phyloP scores from a whole-genome alignment of 768 basidiomycete genomes.

The Leccinum truebloodii region DNA sequence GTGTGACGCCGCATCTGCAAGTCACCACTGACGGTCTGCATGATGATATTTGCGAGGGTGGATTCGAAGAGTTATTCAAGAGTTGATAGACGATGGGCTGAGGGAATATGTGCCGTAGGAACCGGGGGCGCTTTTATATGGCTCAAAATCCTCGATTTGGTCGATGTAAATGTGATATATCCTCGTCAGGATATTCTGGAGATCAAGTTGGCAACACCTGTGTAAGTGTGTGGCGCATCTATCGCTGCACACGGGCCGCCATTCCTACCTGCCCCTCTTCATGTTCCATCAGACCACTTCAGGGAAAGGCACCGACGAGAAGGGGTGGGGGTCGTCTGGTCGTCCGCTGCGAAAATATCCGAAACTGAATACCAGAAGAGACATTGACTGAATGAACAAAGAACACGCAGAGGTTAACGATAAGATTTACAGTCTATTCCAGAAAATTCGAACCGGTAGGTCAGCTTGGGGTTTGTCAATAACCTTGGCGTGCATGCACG shows the following conservation, averaged over 20 bases:
- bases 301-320: neutral
- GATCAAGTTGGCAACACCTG: neutral
- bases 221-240: neutral
- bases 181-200: neutral
- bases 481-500: too few relatives aligned
- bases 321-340: neutral
- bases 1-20: neutral
- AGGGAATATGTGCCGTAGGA: neutral
- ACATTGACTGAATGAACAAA: too few relatives aligned
- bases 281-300: neutral
- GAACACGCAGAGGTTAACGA: too few relatives aligned
- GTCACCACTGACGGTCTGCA: slow-evolving; percentile 21
- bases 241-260: neutral
- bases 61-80: slow-evolving; percentile 1
- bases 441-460: neutral
- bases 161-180: neutral
- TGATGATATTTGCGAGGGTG: slow-evolving; percentile 4
- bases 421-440: neutral
- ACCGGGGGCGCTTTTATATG: slow-evolving; percentile 9
- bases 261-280: neutral
- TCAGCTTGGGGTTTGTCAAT: neutral
- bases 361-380: too few relatives aligned
- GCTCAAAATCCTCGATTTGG: neutral
- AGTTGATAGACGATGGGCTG: neutral
- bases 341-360: neutral